A percentile compares a stretch with the other conserved stretches of the same genome.
These are phyloP conservation scores for Colletotrichum sp. DNA, from an alignment of 2,329 filamentous ascomycete genomes.

Conservation along the genomic window DNA sequence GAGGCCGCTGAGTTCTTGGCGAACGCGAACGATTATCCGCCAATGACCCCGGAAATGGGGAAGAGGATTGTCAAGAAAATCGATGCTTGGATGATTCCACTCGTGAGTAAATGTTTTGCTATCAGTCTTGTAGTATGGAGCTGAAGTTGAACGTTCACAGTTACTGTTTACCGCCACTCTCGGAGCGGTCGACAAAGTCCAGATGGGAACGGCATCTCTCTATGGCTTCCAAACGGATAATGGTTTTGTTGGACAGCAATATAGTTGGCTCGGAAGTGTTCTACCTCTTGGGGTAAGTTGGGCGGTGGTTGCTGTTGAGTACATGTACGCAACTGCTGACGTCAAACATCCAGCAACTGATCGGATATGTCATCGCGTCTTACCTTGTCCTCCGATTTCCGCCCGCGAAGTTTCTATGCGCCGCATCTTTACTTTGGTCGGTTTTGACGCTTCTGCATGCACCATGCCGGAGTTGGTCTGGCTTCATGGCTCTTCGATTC, in stretches of 20 bases:
- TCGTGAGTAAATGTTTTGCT: not conserved
- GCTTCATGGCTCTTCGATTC: not conserved
- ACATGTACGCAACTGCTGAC: not conserved
- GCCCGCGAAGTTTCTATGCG: not conserved
- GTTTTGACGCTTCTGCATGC: not conserved
- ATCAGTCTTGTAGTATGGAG: not conserved
- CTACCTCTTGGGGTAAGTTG: not conserved
- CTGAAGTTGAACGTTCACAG: fast-evolving
- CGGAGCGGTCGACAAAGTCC: conserved; percentile 31
- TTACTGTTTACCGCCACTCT: conserved; percentile 2
- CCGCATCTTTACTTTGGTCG: not conserved
- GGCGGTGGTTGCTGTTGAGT: fast-evolving
- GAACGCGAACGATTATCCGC: not conserved
- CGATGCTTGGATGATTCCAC: not conserved
- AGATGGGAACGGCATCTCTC: conserved; percentile 29
- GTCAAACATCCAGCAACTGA: fast-evolving
- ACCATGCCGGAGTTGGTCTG: not conserved
- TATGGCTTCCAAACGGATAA: conserved; percentile 26
- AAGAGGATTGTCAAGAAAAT: not conserved
- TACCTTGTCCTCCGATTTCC: not conserved
- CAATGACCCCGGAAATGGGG: not conserved
- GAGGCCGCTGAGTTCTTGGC: not conserved
- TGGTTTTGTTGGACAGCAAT: conserved; percentile 11
- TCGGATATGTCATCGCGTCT: not conserved
- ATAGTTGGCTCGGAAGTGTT: not conserved